Evolutionary conservation across 2,329 filamentous ascomycete genomes (phyloP), one percentile per base, ranked within the genome.

Genomic region (Colletotrichum destructivum): DNA sequence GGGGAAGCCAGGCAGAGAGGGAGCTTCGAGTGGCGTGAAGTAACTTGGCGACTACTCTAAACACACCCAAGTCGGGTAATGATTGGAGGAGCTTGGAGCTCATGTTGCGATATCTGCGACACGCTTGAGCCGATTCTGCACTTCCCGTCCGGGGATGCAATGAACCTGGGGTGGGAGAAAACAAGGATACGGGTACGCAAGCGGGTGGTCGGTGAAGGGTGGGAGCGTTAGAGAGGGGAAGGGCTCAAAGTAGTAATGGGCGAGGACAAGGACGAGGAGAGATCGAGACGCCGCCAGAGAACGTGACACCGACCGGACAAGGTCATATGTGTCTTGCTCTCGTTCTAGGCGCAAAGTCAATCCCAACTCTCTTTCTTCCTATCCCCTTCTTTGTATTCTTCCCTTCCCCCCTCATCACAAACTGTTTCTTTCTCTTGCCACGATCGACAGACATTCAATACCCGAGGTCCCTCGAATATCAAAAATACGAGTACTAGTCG

Each of bases 41-140:
- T 44, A n/a, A 42, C 69, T 69, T 64, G 69, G 59, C 69, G 54
- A 54, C 40, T 47, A 59, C 66, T 46, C 54, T 59, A 55, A 64
- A 47, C 52, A 38, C 38, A 31, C 31, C 54, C 47, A 5, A 40
- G 4, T 51, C 21, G 31, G 18, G 40, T 51, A 60, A 35, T 72
- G 65, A 72, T 72, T 72, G 69, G 69, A 72, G 59, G 69, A 59
- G 69, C 65, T 72, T 63, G 47, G 52, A 72, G 65, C 69, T 72
- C 31, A 18, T 55, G 26, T 66, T 64, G 65, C 60, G 59, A 64
- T 65, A 69, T 69, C 65, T 72, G 69, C 69, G 59, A 72, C 69
- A 69, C 69, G 60, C 69, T 63, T 72, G 69, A 55, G 46, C 66
- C 54, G 69, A 69, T 72, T 68, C 69, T 69, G 65, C 65, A 59